phyloP scores from a whole-genome alignment of 1,284 basidiomycete genomes.

The Cryptococcus sp. region DNA sequence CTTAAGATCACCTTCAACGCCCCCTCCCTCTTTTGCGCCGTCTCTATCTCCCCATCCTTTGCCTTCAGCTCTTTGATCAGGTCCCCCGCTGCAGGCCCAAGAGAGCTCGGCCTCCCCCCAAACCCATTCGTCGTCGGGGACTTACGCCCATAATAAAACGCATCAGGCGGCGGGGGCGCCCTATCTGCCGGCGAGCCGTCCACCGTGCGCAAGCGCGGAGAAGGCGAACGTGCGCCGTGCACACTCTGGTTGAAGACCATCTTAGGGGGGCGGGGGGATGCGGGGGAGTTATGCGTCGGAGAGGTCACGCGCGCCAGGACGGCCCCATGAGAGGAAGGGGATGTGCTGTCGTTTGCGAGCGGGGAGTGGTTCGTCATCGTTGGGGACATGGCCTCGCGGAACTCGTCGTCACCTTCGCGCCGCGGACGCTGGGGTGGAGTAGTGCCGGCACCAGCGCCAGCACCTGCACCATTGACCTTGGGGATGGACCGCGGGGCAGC shows the following conservation, averaged over 20 bases:
- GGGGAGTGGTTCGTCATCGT: slow-evolving; percentile 49
- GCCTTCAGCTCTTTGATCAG: slow-evolving; percentile 70
- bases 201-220: slow-evolving; percentile 33
- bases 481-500: not conserved
- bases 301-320: slow-evolving; percentile 59
- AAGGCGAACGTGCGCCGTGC: slow-evolving; percentile 43
- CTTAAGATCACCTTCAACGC: slow-evolving; percentile 83
- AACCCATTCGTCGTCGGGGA: slow-evolving; percentile 61
- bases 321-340: slow-evolving; percentile 48
- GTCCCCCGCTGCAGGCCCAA: slow-evolving; percentile 62
- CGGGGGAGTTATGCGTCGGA: slow-evolving; percentile 33
- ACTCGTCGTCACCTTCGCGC: slow-evolving; percentile 64
- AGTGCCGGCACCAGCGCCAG: too few relatives aligned
- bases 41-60: slow-evolving; percentile 76
- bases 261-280: slow-evolving; percentile 26
- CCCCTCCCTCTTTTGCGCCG: slow-evolving; percentile 68
- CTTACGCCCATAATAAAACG: slow-evolving; percentile 56
- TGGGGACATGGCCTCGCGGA: slow-evolving; percentile 47
- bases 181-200: slow-evolving; percentile 27
- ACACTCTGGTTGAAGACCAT: slow-evolving; percentile 41
- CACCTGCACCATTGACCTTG: slow-evolving; percentile 28
- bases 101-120: slow-evolving; percentile 38
- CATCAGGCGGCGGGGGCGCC: slow-evolving; percentile 54
- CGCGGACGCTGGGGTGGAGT: slow-evolving; percentile 60
- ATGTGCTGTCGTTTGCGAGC: slow-evolving; percentile 12